Percentiles rank a stretch among this genome's conserved stretches.
phyloP scores from a whole-genome alignment of 352 stramenopile genomes.

The Globisporangium barbulae region DNA sequence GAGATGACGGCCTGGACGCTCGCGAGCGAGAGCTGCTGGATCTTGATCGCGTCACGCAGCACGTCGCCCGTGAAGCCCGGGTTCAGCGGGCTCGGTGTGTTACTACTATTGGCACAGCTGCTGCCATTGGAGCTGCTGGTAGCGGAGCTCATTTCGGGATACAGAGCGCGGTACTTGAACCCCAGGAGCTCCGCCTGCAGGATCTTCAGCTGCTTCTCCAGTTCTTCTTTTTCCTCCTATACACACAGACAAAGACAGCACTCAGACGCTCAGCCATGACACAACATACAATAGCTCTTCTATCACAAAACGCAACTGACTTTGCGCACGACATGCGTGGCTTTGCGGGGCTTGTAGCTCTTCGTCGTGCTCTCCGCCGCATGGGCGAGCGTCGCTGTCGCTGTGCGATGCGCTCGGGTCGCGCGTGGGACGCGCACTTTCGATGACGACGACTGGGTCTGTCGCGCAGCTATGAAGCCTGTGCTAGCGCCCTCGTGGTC shows the following conservation, averaged over 20 bases:
- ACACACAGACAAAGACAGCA: not conserved
- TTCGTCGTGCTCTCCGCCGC: not conserved
- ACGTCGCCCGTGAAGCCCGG: conserved; percentile 18
- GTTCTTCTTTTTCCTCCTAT: conserved; percentile 37
- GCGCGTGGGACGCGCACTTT: not conserved
- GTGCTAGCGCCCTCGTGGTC: not conserved
- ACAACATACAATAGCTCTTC: not conserved
- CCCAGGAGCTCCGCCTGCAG: conserved; percentile 29
- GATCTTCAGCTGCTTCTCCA: conserved; percentile 28
- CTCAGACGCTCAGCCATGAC: not conserved
- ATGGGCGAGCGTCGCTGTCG: not conserved
- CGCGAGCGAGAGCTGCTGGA: conserved; percentile 30
- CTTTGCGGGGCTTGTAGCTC: conserved; percentile 5
- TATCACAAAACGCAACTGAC: not conserved
- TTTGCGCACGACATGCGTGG: conserved; percentile 11
- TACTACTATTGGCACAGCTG: conserved; percentile 1
- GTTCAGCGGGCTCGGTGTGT: conserved; percentile 14
- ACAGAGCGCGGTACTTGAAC: conserved; percentile 25
- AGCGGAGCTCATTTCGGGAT: conserved; percentile 17
- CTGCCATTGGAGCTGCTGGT: not conserved
- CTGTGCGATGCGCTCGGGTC: not conserved
- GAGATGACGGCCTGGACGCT: conserved; percentile 35
- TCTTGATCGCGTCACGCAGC: conserved; percentile 24
- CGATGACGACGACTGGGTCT: not conserved
- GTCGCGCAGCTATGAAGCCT: not conserved